Evolutionary conservation across 495 filamentous ascomycete species (phyloP).

Genomic region (Hypoxylon rickii): DNA sequence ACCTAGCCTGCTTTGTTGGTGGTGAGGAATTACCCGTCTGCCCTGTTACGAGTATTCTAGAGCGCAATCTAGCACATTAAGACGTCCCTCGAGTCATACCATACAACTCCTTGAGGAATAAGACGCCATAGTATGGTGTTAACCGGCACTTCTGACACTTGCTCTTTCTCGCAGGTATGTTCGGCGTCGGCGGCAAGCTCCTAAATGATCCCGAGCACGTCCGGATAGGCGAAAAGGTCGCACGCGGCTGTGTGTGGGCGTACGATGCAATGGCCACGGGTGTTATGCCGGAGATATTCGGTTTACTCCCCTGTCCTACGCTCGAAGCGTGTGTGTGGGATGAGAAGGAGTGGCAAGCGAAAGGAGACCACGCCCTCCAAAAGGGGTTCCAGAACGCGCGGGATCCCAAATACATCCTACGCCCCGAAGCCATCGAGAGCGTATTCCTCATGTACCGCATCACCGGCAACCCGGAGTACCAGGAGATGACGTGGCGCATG

Average conservation of each 20-base stretch:
- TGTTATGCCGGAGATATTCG: conserved; percentile 81
- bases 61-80: no score
- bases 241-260: conserved; percentile 84
- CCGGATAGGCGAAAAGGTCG: conserved; percentile 70
- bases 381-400: conserved; percentile 12
- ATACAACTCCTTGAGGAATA: no score
- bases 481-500: conserved; percentile 64
- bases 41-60: no score
- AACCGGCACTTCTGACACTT: neutral
- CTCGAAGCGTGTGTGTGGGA: conserved; percentile 68
- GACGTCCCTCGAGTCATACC: no score
- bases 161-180: conserved; percentile 56
- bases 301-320: conserved; percentile 63
- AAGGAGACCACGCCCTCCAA: conserved; percentile 6
- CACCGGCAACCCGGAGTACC: conserved; percentile 55
- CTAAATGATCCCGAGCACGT: conserved; percentile 69
- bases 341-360: conserved; percentile 57
- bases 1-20: conserved; percentile 71
- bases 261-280: conserved; percentile 73
- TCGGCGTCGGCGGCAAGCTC: conserved; percentile 75
- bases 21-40: conserved; percentile 50
- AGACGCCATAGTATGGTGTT: neutral
- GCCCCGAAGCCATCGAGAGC: conserved; percentile 65
- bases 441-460: conserved; percentile 64
- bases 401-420: conserved; percentile 39